These are phyloP conservation scores for Rhipidocladum racemiflorum DNA, from an alignment of 176 grass and related monocot genomes.

Conservation along the genomic window DNA sequence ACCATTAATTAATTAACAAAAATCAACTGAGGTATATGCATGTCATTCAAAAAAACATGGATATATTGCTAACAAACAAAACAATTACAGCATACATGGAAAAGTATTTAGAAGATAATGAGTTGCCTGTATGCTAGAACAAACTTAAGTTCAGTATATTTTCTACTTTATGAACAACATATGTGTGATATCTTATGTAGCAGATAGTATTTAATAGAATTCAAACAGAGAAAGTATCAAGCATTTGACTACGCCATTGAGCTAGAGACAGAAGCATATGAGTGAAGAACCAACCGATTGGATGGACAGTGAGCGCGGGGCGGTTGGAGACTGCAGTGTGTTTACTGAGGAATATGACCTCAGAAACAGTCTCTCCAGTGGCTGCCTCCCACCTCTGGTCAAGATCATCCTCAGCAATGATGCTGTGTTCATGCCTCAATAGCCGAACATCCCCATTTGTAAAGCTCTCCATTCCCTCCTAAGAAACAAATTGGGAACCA, in stretches of 20 bases:
- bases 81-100: not conserved
- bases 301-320: conserved; percentile 87
- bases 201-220: not conserved
- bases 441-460: conserved; percentile 55
- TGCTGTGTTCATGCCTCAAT: conserved; percentile 62
- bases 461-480: conserved; percentile 72
- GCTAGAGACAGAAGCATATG: not conserved
- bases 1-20: not conserved
- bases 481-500: not conserved
- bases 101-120: not conserved
- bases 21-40: not conserved
- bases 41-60: not conserved
- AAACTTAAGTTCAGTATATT: not conserved
- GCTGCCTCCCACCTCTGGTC: conserved; percentile 57
- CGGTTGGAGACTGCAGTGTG: conserved; percentile 75
- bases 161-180: not conserved
- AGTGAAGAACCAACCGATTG: conserved; percentile 52
- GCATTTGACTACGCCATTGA: conserved; percentile 1
- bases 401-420: conserved; percentile 61
- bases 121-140: not conserved
- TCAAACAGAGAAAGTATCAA: not conserved
- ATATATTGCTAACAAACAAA: not conserved
- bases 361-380: conserved; percentile 57
- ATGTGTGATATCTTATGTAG: not conserved
- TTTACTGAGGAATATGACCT: conserved; percentile 78